These are phyloP conservation scores for Penicillium sumatraense DNA, from an alignment of 2,329 filamentous ascomycete species.

Conservation along the genomic window DNA sequence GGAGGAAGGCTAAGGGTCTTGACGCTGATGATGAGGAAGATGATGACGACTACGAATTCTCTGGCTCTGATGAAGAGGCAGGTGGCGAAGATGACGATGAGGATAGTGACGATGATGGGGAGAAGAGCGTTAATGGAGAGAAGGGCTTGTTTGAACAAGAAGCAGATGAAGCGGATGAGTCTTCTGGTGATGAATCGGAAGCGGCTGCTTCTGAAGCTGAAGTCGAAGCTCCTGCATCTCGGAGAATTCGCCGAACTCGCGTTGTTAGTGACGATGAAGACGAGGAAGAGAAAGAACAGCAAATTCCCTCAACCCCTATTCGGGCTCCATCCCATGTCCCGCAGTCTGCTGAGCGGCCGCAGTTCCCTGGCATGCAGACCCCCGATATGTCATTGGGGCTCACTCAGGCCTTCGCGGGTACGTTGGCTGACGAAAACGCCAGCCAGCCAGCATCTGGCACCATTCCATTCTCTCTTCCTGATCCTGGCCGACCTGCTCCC, in stretches of 20 bases:
- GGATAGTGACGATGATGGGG: conserved; percentile 36
- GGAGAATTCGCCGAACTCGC: conserved; percentile 57
- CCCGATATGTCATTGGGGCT: conserved; percentile 64
- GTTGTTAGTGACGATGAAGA: conserved; percentile 72
- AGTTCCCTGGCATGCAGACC: conserved; percentile 68
- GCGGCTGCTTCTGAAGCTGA: conserved; percentile 46
- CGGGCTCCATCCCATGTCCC: conserved; percentile 33
- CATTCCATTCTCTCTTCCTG: conserved; percentile 53
- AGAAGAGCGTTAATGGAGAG: conserved; percentile 21
- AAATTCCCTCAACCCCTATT: conserved; percentile 36
- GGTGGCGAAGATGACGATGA: conserved; percentile 43
- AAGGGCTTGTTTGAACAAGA: conserved; percentile 31
- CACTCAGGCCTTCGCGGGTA: conserved; percentile 89
- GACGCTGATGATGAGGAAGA: conserved; percentile 63
- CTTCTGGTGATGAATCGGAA: conserved; percentile 33
- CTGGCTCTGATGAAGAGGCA: conserved; percentile 52
- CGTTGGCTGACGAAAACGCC: conserved; percentile 69
- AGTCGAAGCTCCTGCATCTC: conserved; percentile 50
- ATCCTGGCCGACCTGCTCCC: conserved; percentile 61
- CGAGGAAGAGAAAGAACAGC: conserved; percentile 48
- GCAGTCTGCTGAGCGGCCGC: conserved; percentile 52
- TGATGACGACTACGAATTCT: conserved; percentile 50
- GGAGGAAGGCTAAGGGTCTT: conserved; percentile 62
- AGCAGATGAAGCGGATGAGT: conserved; percentile 52
- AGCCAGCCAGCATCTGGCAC: conserved; percentile 55